Evolutionary conservation across 768 basidiomycete genomes (phyloP), one percentile per base, ranked within the genome.

Genomic region (Kwoniella pini): DNA sequence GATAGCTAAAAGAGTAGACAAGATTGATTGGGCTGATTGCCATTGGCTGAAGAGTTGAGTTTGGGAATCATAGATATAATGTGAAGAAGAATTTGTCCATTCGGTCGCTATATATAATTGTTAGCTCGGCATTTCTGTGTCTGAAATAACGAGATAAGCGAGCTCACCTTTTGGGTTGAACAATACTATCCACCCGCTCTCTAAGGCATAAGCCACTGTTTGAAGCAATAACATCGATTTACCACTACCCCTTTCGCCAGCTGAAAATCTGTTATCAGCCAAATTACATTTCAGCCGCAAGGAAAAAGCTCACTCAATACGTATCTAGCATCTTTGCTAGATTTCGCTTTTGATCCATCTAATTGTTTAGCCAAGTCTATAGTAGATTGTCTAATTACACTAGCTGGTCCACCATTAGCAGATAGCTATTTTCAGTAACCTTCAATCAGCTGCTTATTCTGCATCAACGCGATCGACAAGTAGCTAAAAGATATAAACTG

Each of bases 221-320:
- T 96, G 92, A 9, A 93, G 80, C 28, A 95, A 78, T 9, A 89
- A 76, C 62, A 84, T 85, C 56, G 87, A 89, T 80, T 95, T 96
- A 40, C 92, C 93, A 55, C 84, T 86, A 4, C 93, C 92, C 9
- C 83, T 62, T 5, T 83, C 79, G 13, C 92, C 92, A 62, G 86
- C 87, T 91, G 45, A 10, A 69, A n/a, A 50, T 17, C 55, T 11
- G 22, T 65, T n/a, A 61, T 30, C 39, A 30, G 12, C 45, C 31
- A 58, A 48, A 42, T 38, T 22, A 31, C 22, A 22, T n/a, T 57
- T 58, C 48, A 5, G 27, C 30, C 22, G 49, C 26, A 42, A 45
- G 2, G 26, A n/a, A n/a, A n/a, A n/a, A n/a, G 82, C 87, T 57
- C 71, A 88, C 90, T 88, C 6, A 91, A 72, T 9, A 91, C 84